Percentiles rank a stretch among this genome's conserved stretches.
These are phyloP conservation scores for Globisporangium nagaii DNA, from an alignment of 352 stramenopile species.

Conservation along the genomic window DNA sequence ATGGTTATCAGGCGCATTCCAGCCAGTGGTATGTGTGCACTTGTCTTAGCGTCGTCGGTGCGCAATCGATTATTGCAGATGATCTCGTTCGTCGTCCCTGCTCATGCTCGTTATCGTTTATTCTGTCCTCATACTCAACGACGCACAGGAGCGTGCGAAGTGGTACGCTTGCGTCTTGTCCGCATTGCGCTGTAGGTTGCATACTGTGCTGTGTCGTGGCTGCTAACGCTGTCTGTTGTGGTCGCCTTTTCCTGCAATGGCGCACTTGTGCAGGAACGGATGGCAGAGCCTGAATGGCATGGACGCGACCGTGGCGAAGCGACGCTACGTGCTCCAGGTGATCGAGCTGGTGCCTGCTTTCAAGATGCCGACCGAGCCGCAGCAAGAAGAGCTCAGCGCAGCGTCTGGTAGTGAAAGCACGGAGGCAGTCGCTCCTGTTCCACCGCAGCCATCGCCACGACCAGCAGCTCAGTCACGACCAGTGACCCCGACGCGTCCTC, in stretches of 20 bases:
- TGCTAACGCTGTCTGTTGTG: no score
- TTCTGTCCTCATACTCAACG: no score
- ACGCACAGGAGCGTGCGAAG: slow-evolving; percentile 49
- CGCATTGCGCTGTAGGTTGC: neutral
- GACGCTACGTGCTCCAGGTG: slow-evolving; percentile 47
- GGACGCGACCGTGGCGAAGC: slow-evolving; percentile 29
- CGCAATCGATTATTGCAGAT: no score
- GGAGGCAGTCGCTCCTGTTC: neutral
- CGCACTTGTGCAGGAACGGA: slow-evolving; percentile 50
- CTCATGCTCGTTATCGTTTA: no score
- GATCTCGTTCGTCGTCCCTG: no score
- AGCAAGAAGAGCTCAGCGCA: neutral
- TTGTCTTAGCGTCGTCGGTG: no score
- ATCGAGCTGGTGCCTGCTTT: slow-evolving; percentile 44
- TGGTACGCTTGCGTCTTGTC: slow-evolving; percentile 26
- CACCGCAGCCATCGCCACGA: neutral
- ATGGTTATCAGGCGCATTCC: slow-evolving; percentile 31
- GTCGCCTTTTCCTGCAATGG: no score
- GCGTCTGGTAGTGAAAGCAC: neutral
- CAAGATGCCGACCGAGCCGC: slow-evolving; percentile 21
- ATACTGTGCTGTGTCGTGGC: neutral
- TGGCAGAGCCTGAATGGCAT: slow-evolving; percentile 40
- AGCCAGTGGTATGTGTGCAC: slow-evolving; percentile 31
- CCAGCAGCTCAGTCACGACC: neutral
- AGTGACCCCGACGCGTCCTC: neutral